These are phyloP conservation scores for Isabelozyma gotoi DNA, from an alignment of 805 yeast species.

Conservation along the genomic window DNA sequence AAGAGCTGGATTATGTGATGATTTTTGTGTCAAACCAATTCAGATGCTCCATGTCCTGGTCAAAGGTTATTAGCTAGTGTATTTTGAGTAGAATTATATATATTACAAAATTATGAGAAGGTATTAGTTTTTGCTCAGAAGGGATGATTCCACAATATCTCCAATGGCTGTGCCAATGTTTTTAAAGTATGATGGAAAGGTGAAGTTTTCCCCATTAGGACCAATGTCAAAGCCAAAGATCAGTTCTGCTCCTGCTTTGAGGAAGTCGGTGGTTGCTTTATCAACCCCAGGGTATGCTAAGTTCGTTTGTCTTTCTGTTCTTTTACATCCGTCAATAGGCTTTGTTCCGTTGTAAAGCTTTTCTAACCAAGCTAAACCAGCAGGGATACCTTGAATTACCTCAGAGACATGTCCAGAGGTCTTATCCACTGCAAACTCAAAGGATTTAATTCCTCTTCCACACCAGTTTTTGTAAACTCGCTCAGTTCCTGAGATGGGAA, in stretches of 20 bases:
- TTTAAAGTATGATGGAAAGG: neutral
- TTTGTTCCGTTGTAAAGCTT: constrained; percentile 15
- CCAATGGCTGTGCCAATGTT: neutral
- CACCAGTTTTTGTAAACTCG: constrained; percentile 23
- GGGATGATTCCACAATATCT: neutral
- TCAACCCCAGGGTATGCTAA: constrained; percentile 10
- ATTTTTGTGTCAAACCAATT: too few species aligned
- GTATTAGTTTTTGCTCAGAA: too few species aligned
- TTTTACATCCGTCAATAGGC: constrained; percentile 15
- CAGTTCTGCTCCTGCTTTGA: neutral
- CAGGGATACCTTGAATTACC: constrained; percentile 9
- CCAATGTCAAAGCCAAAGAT: neutral
- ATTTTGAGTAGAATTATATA: too few species aligned
- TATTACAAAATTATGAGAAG: too few species aligned
- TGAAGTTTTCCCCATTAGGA: constrained; percentile 2
- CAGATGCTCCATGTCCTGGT: too few species aligned
- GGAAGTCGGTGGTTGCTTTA: constrained; percentile 12
- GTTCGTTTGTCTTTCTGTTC: constrained; percentile 8
- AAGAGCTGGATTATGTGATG: too few species aligned
- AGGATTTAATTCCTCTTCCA: constrained; percentile 19
- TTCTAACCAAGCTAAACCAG: constrained; percentile 19
- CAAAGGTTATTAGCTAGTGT: too few species aligned
- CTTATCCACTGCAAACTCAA: constrained; percentile 19
- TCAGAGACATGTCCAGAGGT: constrained; percentile 23
- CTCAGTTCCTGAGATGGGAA: constrained; percentile 16